phyloP scores from a whole-genome alignment of 78 protist species.

The Thecamonas trahens region DNA sequence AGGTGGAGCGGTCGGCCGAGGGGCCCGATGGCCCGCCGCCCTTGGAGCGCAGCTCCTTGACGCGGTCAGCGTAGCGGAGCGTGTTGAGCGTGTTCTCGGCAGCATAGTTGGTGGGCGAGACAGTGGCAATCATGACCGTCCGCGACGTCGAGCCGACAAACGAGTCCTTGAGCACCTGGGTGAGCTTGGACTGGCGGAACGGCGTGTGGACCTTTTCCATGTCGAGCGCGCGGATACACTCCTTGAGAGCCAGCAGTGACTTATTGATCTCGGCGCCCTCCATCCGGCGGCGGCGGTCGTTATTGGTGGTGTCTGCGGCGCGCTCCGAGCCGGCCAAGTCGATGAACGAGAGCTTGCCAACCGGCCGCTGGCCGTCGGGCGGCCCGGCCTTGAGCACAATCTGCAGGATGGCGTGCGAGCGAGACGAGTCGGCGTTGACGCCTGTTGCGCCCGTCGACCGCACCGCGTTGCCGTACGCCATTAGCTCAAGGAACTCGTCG shows the following conservation, averaged over 20 bases:
- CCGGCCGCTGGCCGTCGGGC: neutral
- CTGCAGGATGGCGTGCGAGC: slow-evolving; percentile 90
- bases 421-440: slow-evolving; percentile 79
- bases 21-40: slow-evolving; percentile 9
- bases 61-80: slow-evolving; percentile 86
- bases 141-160: slow-evolving; percentile 72
- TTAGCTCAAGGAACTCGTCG: slow-evolving; percentile 51
- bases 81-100: slow-evolving; percentile 90
- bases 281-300: slow-evolving; percentile 75
- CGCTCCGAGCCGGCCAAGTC: slow-evolving; percentile 92
- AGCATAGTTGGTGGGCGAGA: slow-evolving; percentile 63
- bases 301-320: slow-evolving; percentile 75
- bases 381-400: slow-evolving; percentile 27
- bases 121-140: slow-evolving; percentile 88
- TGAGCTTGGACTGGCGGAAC: slow-evolving; percentile 79
- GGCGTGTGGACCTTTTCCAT: slow-evolving; percentile 65
- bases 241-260: slow-evolving; percentile 87
- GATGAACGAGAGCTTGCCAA: slow-evolving; percentile 79
- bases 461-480: slow-evolving; percentile 46
- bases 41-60: slow-evolving; percentile 75
- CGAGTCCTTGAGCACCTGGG: slow-evolving; percentile 85
- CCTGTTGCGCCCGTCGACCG: slow-evolving; percentile 79
- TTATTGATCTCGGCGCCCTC: slow-evolving; percentile 94
- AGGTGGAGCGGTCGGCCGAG: no score
- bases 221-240: slow-evolving; percentile 90